A percentile compares a stretch with the other conserved stretches of the same genome.
These are phyloP conservation scores for Diaporthe sp. DNA, from an alignment of 2,329 filamentous ascomycete genomes.

Conservation along the genomic window DNA sequence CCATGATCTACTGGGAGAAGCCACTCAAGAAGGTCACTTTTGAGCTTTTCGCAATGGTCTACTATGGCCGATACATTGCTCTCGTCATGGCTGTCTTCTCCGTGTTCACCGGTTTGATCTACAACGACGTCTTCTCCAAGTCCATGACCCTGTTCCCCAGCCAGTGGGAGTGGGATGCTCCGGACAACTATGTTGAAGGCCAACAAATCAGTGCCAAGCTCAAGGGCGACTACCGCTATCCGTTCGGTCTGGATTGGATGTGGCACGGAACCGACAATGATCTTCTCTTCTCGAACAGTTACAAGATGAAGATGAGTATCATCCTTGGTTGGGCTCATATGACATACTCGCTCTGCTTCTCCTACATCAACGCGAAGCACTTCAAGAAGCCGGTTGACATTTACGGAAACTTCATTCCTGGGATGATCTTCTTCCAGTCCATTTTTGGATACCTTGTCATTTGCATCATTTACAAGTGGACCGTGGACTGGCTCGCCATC, in stretches of 20 bases:
- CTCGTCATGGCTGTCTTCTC: conserved; percentile 98
- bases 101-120: conserved; percentile 95
- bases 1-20: conserved; percentile 98
- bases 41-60: conserved; percentile 97
- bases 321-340: conserved; percentile 97
- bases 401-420: conserved; percentile 96
- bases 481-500: conserved; percentile 81
- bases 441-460: conserved; percentile 98
- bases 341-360: conserved; percentile 96
- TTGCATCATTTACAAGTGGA: conserved; percentile 98
- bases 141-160: conserved; percentile 90
- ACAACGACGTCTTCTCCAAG: conserved; percentile 97
- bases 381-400: conserved; percentile 97
- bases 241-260: conserved; percentile 94
- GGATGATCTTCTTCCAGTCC: conserved; percentile 99
- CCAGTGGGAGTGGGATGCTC: conserved; percentile 85
- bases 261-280: conserved; percentile 98
- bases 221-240: conserved; percentile 83
- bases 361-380: conserved; percentile 92
- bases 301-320: conserved; percentile 99
- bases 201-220: conserved; percentile 75
- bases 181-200: conserved; percentile 74
- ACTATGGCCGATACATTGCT: conserved; percentile 98
- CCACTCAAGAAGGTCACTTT: conserved; percentile 91
- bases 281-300: conserved; percentile 95